Percentiles rank a stretch among this genome's conserved stretches.
These are phyloP conservation scores for Wickerhamiella bombiphila DNA, from an alignment of 805 yeast genomes.

Conservation along the genomic window DNA sequence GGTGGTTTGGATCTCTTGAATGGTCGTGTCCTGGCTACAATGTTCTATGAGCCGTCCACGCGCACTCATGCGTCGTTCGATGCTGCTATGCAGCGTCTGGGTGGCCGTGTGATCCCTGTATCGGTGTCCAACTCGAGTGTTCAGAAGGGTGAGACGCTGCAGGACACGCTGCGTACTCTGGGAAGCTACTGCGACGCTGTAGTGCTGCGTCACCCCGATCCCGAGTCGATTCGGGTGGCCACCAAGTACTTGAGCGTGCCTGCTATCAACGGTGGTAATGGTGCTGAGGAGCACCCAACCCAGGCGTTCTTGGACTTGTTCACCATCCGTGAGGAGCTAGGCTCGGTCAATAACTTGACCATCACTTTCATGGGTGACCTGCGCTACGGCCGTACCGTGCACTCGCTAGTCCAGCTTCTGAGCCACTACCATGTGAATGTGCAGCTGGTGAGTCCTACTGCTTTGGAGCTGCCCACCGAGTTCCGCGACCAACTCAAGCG, in stretches of 20 bases:
- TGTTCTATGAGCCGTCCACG: slow-evolving; percentile 97
- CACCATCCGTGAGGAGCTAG: slow-evolving; percentile 97
- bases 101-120: slow-evolving; percentile 90
- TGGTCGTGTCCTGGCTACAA: slow-evolving; percentile 83
- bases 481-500: slow-evolving; percentile 51
- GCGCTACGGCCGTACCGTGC: slow-evolving; percentile 97
- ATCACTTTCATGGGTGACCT: slow-evolving; percentile 98
- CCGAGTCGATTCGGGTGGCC: slow-evolving; percentile 82
- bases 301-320: slow-evolving; percentile 95
- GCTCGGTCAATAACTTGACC: slow-evolving; percentile 95
- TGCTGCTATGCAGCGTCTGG: slow-evolving; percentile 99
- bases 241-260: slow-evolving; percentile 96
- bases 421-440: slow-evolving; percentile 85
- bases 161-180: slow-evolving; percentile 88
- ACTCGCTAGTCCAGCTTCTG: slow-evolving; percentile 80
- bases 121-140: slow-evolving; percentile 82
- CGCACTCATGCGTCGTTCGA: slow-evolving; percentile 94
- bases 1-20: slow-evolving; percentile 84
- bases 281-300: slow-evolving; percentile 95
- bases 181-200: slow-evolving; percentile 95
- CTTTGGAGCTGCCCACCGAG: slow-evolving; percentile 66
- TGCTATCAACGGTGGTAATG: slow-evolving; percentile 95
- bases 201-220: slow-evolving; percentile 92
- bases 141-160: slow-evolving; percentile 94
- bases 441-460: slow-evolving; percentile 83